These are phyloP conservation scores for Cercophora sp. DNA, from an alignment of 495 filamentous ascomycete genomes.

Conservation along the genomic window DNA sequence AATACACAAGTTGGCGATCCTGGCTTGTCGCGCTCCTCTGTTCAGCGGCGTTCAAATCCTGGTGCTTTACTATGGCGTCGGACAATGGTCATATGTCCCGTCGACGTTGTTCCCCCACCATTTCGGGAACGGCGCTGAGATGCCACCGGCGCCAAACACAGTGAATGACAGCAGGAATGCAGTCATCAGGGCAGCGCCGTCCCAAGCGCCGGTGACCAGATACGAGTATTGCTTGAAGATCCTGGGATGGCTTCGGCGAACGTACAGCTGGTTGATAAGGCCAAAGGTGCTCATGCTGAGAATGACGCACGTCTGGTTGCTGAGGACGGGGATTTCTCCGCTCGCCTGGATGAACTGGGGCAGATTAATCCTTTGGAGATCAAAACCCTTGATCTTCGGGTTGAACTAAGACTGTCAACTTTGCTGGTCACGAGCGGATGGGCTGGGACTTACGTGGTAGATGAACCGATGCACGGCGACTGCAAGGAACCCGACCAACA, in stretches of 20 bases:
- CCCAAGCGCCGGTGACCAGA: slow-evolving; percentile 51
- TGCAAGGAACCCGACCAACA: slow-evolving; percentile 38
- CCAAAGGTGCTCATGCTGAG: slow-evolving; percentile 28
- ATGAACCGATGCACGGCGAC: slow-evolving; percentile 41
- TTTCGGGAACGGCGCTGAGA: slow-evolving; percentile 30
- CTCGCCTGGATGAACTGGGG: slow-evolving; percentile 42
- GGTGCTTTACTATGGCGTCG: slow-evolving; percentile 2
- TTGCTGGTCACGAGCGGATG: neutral
- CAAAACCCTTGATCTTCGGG: slow-evolving; percentile 36
- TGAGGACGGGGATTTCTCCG: slow-evolving; percentile 44
- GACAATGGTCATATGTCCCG: slow-evolving; percentile 33
- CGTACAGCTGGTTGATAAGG: slow-evolving; percentile 49
- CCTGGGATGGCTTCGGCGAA: slow-evolving; percentile 45
- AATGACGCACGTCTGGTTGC: slow-evolving; percentile 39
- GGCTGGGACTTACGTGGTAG: slow-evolving; percentile 30
- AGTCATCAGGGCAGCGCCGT: slow-evolving; percentile 49
- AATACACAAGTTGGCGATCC: no score
- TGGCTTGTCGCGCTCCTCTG: no score
- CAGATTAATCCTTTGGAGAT: slow-evolving; percentile 38
- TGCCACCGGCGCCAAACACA: slow-evolving; percentile 48
- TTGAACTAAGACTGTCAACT: slow-evolving; percentile 35
- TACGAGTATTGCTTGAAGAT: slow-evolving; percentile 59
- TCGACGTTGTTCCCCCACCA: slow-evolving; percentile 52
- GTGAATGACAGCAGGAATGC: slow-evolving; percentile 59
- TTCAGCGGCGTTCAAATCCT: no score